Conservation (phyloP, 2,329 filamentous ascomycete species). For the Graphiopsis chlorocephala region DNA sequence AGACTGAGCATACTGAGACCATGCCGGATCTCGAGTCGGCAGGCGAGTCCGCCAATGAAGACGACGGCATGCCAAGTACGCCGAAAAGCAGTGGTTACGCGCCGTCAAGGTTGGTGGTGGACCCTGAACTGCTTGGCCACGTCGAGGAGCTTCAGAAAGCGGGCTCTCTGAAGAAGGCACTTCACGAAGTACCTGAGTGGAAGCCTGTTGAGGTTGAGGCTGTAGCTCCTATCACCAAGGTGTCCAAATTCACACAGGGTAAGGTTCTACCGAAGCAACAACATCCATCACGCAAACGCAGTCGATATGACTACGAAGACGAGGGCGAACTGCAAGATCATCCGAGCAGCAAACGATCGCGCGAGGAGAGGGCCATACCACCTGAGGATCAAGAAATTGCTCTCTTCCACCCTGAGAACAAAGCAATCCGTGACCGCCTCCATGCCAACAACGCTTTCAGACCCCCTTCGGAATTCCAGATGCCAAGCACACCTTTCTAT, state of each 20-base stretch:
- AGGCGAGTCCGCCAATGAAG: conserved; percentile 32
- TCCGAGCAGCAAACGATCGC: conserved; percentile 37
- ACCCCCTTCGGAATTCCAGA: conserved; percentile 84
- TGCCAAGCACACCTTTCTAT: conserved; percentile 89
- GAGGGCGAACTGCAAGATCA: conserved; percentile 51
- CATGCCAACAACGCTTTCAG: conserved; percentile 91
- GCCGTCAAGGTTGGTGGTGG: conserved; percentile 26
- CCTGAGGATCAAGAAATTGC: conserved; percentile 76
- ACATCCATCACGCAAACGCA: conserved; percentile 69
- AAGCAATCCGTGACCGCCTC: conserved; percentile 81
- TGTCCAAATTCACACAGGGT: conserved; percentile 83
- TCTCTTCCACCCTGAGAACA: conserved; percentile 85
- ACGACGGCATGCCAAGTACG: conserved; percentile 30
- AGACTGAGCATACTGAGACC: conserved; percentile 24
- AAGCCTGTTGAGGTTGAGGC: neutral
- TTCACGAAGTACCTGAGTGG: conserved; percentile 27
- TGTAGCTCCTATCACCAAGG: conserved; percentile 23
- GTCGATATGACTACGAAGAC: conserved; percentile 76
- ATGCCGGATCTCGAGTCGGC: conserved; percentile 32
- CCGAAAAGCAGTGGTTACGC: conserved; percentile 21
- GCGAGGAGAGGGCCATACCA: conserved; percentile 51
- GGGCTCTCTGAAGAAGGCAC: conserved; percentile 28
- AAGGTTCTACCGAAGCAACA: conserved; percentile 68
- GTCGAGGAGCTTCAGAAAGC: conserved; percentile 27
- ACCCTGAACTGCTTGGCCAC: conserved; percentile 27